These are phyloP conservation scores for Mortierella sp. DNA, from an alignment of 371 early-diverging fungal genomes.

Conservation along the genomic window DNA sequence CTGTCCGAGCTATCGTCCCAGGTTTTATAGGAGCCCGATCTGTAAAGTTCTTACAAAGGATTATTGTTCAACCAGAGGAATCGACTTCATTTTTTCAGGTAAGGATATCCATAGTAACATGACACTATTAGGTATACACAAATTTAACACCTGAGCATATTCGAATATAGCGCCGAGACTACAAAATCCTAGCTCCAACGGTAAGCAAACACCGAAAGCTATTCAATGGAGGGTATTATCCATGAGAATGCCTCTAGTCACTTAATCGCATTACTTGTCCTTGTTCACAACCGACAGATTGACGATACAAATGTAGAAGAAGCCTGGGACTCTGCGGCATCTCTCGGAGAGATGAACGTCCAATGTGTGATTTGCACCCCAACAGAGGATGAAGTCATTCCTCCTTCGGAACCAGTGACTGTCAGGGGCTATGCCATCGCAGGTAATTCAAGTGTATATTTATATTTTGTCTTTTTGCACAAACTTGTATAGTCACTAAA, in stretches of 20 bases:
- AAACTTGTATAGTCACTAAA: not conserved
- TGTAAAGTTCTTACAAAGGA: constrained; percentile 83
- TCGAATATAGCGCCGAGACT: constrained; percentile 72
- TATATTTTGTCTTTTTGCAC: not conserved
- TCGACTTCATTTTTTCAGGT: constrained; percentile 10
- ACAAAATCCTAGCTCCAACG: constrained; percentile 84
- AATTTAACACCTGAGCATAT: not conserved
- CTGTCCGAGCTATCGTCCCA: constrained; percentile 88
- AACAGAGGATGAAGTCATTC: constrained; percentile 46
- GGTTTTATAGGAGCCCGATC: constrained; percentile 91
- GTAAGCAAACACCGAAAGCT: constrained; percentile 39
- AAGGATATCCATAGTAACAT: not conserved
- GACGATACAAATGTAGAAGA: constrained; percentile 54
- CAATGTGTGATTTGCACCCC: constrained; percentile 77
- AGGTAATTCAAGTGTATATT: constrained; percentile 23
- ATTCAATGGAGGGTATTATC: not conserved
- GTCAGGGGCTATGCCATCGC: constrained; percentile 76
- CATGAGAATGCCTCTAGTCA: not conserved
- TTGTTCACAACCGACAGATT: constrained; percentile 10
- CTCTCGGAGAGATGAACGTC: constrained; percentile 84
- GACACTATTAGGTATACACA: not conserved
- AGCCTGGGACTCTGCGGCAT: constrained; percentile 64
- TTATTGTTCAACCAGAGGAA: constrained; percentile 60
- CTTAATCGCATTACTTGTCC: not conserved
- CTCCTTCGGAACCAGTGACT: constrained; percentile 28